Conservation (phyloP, 768 basidiomycete genomes). For the Panellus pusillus region DNA sequence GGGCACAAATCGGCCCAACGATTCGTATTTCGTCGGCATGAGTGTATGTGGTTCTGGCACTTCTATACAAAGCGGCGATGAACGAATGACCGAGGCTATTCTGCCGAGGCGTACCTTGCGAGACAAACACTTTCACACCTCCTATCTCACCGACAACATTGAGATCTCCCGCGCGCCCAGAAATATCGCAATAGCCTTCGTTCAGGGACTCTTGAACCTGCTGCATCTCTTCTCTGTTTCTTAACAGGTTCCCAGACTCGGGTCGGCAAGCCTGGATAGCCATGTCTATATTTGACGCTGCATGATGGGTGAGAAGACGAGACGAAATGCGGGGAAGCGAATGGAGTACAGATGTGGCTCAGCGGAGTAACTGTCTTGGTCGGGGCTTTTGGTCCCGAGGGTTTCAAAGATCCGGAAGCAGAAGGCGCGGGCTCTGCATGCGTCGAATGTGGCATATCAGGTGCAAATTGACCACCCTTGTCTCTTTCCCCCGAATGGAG, state of each 20-base stretch:
- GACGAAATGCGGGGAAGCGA: not conserved
- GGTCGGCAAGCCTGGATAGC: conserved; percentile 72
- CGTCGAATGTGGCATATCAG: conserved; percentile 15
- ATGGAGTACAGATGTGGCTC: conserved; percentile 42
- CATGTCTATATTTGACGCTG: conserved; percentile 66
- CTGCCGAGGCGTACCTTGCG: conserved; percentile 48
- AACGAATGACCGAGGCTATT: not conserved
- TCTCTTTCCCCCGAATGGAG: conserved; percentile 8
- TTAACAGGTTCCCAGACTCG: conserved; percentile 61
- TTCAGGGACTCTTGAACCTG: conserved; percentile 72
- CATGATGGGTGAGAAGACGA: not conserved
- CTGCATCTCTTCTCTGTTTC: conserved; percentile 68
- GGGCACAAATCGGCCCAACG: conserved; percentile 70
- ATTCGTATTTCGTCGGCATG: conserved; percentile 51
- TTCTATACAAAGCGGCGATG: conserved; percentile 40
- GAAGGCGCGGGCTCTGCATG: not conserved
- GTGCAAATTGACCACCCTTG: conserved; percentile 4
- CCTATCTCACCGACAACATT: conserved; percentile 63
- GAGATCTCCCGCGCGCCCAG: conserved; percentile 62
- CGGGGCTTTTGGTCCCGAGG: conserved; percentile 6
- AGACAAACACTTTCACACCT: conserved; percentile 59
- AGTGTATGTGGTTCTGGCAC: conserved; percentile 51
- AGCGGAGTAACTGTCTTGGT: conserved; percentile 35
- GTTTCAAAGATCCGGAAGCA: not conserved
- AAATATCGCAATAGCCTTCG: conserved; percentile 82